Conservation (phyloP, 345 rosid species). For the thale cress (Arabidopsis thaliana) region TAIR10.1 NC_003070.9:7977501-7978000, state of each 20-base stretch:
- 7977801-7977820: conserved; percentile 42
- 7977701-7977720: conserved; percentile 44
- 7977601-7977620: conserved; percentile 39
- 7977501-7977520: background rate
- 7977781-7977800: conserved; percentile 32
- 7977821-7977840: conserved; percentile 42
- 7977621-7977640: conserved; percentile 29
- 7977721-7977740: conserved; percentile 44
- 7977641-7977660: background rate
- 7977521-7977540: conserved; percentile 16
- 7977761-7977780: conserved; percentile 33
- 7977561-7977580: conserved; percentile 7
- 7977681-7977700: conserved; percentile 44
- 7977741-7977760: conserved; percentile 36
- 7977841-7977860: conserved; percentile 31
- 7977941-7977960: conserved; percentile 39
- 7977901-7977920: conserved; percentile 42
- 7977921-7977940: conserved; percentile 42
- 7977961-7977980: conserved; percentile 45
- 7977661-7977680: conserved; percentile 28
- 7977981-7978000: conserved; percentile 31
- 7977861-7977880: conserved; percentile 40
- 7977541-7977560: conserved; percentile 33
- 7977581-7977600: conserved; percentile 32
- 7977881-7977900: conserved; percentile 47